Base-by-base conservation (phyloP, 257 asterid genomes). In the Mentha longifolia region DNA sequence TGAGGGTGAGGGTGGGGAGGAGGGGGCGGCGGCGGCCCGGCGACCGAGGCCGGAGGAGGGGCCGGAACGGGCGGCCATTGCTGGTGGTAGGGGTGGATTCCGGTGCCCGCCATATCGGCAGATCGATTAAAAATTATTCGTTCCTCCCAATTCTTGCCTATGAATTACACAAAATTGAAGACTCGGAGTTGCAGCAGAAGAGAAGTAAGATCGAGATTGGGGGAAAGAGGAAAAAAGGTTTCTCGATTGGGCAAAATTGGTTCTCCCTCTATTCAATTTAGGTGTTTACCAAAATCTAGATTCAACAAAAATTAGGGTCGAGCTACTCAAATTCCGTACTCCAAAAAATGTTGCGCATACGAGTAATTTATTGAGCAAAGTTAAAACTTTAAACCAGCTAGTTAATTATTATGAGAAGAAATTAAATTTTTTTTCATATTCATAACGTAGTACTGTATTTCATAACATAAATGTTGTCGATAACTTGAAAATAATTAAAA, bases 71-170 rank as follows among this genome's bases (percentile, higher is more conserved):
- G 87, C 43, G 83, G 87, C 95, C 95, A 88, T 49, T 88, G 97
- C 79, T 88, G 91, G 70, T 90, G 97, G 70, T 88, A 88, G n/a
- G 90, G 92, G 75, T 88, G 95, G 43, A 88, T 86, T 73, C 95
- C 95, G 65, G 87, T 79, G 68, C 84, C 84, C 45, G 84, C 87
- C 87, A 81, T 81, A 50, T 71, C 72, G 22, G 75, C 19, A 54
- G 71, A 69, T 70, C 65, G 62, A 69, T 39, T 45, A 39, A 13
- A 0, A 3, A 63, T 42, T 20, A 15, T 6, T 2, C 3, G 25
- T 1, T 43, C 51, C 12, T 41, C 41, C 20, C 7, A 28, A 12
- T 64, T 25, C 42, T 64, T 22, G 16, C 25, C 16, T 41, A 3
- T 9, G 37, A 37, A 9, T 41, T 11, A 14, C 56, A 64, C 56